Conservation (phyloP, 345 rosid genomes). For the Eucalyptus cloeziana region DNA sequence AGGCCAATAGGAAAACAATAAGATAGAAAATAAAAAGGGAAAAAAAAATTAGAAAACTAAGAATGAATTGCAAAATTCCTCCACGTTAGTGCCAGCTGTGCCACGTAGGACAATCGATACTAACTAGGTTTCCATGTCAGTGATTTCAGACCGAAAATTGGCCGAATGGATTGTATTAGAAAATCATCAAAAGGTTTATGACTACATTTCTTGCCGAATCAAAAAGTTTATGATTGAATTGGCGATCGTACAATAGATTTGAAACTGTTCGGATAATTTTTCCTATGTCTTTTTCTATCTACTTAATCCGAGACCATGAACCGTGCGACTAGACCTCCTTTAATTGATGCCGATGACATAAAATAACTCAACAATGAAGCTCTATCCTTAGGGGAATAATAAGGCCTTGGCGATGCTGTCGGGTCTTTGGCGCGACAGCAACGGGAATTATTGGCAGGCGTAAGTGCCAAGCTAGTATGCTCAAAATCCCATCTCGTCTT, state of each 20-base stretch:
- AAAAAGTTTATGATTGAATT: not conserved
- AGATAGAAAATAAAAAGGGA: not conserved
- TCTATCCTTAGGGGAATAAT: not conserved
- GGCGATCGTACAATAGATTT: fast-evolving
- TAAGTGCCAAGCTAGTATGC: not conserved
- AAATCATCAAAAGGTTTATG: not conserved
- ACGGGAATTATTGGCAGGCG: not conserved
- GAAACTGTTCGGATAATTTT: not conserved
- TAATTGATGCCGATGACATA: not conserved
- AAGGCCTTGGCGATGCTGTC: not conserved
- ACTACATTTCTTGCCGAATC: not conserved
- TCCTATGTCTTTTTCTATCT: not conserved
- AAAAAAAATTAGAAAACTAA: not conserved
- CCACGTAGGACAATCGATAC: fast-evolving
- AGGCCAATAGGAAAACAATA: not conserved
- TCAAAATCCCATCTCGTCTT: not conserved
- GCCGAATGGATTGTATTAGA: fast-evolving
- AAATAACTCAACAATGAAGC: not conserved
- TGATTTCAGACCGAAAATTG: not conserved
- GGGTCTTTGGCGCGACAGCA: not conserved
- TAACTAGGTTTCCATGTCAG: not conserved
- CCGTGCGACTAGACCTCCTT: not conserved
- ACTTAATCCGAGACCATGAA: not conserved
- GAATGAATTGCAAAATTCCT: too few relatives aligned
- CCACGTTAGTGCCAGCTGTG: fast-evolving